A percentile compares a stretch with the other conserved stretches of the same genome.
phyloP scores from a whole-genome alignment of 2,329 filamentous ascomycete genomes.

The Diplodia corticola region DNA sequence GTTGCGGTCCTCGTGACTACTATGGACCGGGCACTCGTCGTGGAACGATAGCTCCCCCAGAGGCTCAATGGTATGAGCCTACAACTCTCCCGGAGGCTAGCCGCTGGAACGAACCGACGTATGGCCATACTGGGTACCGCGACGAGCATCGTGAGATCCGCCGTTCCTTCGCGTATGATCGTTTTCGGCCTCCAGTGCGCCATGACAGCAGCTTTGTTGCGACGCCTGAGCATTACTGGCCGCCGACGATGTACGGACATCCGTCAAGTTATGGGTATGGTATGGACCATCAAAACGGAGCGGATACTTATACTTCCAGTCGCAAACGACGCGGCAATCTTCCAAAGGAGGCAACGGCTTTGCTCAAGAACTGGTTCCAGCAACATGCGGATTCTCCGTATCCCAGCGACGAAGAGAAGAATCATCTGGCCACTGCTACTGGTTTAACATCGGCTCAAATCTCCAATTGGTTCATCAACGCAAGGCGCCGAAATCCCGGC shows the following conservation, averaged over 20 bases:
- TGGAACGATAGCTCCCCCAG: not conserved
- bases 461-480: conserved; percentile 81
- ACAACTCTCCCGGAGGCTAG: not conserved
- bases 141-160: not conserved
- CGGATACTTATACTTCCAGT: not conserved
- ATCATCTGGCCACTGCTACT: conserved; percentile 47
- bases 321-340: conserved; percentile 67
- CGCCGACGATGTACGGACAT: not conserved
- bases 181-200: not conserved
- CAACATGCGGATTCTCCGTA: conserved; percentile 78
- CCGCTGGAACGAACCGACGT: not conserved
- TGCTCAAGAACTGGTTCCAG: conserved; percentile 76
- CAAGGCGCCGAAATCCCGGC: conserved; percentile 57
- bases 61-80: not conserved
- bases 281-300: not conserved
- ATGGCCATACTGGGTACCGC: not conserved
- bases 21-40: not conserved
- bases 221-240: not conserved
- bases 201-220: conserved; percentile 3
- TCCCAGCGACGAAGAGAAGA: conserved; percentile 82
- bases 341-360: conserved; percentile 85
- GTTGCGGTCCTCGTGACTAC: not conserved
- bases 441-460: conserved; percentile 48
- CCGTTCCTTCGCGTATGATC: not conserved
- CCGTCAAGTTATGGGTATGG: not conserved